Percentiles rank a stretch among this genome's conserved stretches.
Conservation (phyloP, 768 basidiomycete species). For the Naganishia antarctica region DNA sequence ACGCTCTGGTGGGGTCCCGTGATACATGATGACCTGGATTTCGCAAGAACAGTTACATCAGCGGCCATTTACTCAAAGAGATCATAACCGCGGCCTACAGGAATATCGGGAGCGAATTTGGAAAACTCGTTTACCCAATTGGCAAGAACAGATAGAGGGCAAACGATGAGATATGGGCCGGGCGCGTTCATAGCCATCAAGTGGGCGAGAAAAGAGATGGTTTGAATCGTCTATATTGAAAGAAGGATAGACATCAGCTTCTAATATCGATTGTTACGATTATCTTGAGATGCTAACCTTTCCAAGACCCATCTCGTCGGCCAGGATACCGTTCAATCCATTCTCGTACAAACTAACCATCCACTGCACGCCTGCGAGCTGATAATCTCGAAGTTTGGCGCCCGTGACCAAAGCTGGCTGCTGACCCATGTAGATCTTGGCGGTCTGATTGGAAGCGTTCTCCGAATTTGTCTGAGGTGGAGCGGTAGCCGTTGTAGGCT, state of each 20-base stretch:
- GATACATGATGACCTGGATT: constrained; percentile 85
- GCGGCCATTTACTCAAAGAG: constrained; percentile 11
- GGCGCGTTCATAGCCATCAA: constrained; percentile 69
- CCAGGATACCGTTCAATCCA: constrained; percentile 52
- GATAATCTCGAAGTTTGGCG: constrained; percentile 78
- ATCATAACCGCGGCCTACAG: constrained; percentile 51
- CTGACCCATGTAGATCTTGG: constrained; percentile 47
- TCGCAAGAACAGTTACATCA: constrained; percentile 41
- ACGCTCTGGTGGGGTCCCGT: constrained; percentile 75
- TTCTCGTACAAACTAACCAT: constrained; percentile 83
- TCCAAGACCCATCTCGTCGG: constrained; percentile 93
- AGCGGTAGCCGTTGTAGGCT: background rate
- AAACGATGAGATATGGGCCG: constrained; percentile 79
- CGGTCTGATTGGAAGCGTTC: constrained; percentile 5
- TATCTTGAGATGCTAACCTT: constrained; percentile 43
- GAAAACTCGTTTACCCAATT: constrained; percentile 84
- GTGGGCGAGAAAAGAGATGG: constrained; percentile 87
- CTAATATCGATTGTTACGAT: background rate
- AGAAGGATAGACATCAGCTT: background rate
- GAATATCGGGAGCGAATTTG: constrained; percentile 68
- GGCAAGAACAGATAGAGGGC: constrained; percentile 85
- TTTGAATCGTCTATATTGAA: constrained; percentile 73
- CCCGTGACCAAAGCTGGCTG: constrained; percentile 81
- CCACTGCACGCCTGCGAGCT: constrained; percentile 92
- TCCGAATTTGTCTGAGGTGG: constrained; percentile 5